Evolutionary conservation across 768 basidiomycete genomes (phyloP).

Genomic region (Holtermannia corniformis): DNA sequence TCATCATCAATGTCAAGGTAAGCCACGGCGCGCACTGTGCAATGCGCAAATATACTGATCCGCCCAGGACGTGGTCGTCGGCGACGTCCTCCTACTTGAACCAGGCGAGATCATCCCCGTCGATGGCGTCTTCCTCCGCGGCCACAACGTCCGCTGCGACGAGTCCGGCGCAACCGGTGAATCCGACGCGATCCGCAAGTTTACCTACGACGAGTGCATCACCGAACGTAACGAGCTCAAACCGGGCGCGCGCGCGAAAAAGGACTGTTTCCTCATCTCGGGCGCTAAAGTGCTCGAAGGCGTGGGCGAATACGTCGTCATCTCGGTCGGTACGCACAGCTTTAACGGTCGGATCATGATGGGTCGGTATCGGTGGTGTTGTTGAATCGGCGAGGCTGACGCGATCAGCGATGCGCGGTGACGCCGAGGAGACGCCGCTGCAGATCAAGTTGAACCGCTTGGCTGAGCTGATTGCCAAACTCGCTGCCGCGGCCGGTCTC

Average conservation of each 20-base stretch:
- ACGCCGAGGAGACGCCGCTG: slow-evolving; percentile 80
- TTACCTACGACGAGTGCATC: slow-evolving; percentile 64
- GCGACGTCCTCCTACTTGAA: slow-evolving; percentile 82
- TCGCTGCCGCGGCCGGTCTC: slow-evolving; percentile 72
- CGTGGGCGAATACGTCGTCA: slow-evolving; percentile 82
- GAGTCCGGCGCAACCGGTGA: slow-evolving; percentile 96
- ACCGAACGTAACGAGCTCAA: slow-evolving; percentile 45
- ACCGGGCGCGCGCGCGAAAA: slow-evolving; percentile 48
- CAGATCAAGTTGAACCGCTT: slow-evolving; percentile 86
- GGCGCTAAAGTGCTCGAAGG: slow-evolving; percentile 93
- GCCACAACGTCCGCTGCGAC: slow-evolving; percentile 90
- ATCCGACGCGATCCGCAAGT: slow-evolving; percentile 87
- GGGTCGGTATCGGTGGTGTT: slow-evolving; percentile 50
- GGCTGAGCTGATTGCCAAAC: slow-evolving; percentile 91
- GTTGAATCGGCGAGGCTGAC: not conserved
- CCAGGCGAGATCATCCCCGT: slow-evolving; percentile 94
- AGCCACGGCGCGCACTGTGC: not conserved
- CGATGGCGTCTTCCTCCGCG: slow-evolving; percentile 85
- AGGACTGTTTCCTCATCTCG: slow-evolving; percentile 83
- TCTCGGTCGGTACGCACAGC: slow-evolving; percentile 81
- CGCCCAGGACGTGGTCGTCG: slow-evolving; percentile 78
- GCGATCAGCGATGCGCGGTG: slow-evolving; percentile 69
- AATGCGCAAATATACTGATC: slow-evolving; percentile 1
- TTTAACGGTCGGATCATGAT: slow-evolving; percentile 98
- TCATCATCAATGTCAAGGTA: slow-evolving; percentile 57